phyloP scores from a whole-genome alignment of 768 basidiomycete species.

The Clitopilus passeckerianus region DNA sequence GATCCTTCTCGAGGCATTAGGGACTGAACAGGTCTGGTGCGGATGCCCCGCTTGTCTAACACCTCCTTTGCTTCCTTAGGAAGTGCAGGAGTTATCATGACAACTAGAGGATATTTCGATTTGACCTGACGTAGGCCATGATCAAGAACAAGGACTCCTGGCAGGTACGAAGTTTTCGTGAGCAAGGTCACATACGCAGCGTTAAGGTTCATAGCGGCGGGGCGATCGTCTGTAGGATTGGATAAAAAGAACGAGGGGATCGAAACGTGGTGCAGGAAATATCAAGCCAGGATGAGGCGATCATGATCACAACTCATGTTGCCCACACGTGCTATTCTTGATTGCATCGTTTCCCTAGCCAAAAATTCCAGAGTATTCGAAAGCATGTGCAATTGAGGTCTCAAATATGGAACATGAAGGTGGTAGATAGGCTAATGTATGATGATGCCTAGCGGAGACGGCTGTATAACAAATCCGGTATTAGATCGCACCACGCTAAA shows the following conservation, averaged over 20 bases:
- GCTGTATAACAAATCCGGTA: constrained; percentile 14
- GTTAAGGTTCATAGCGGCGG: constrained; percentile 24
- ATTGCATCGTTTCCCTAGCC: background rate
- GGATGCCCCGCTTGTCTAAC: constrained; percentile 50
- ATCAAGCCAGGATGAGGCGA: background rate
- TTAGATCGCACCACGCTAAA: background rate
- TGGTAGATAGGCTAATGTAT: background rate
- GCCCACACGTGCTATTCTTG: background rate
- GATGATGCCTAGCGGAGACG: constrained; percentile 28
- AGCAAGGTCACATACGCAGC: constrained; percentile 76
- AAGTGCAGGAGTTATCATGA: constrained; percentile 65
- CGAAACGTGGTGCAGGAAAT: too few species aligned
- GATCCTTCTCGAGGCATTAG: constrained; percentile 45
- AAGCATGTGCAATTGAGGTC: background rate
- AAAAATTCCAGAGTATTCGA: background rate
- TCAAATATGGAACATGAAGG: background rate
- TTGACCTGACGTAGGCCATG: constrained; percentile 47
- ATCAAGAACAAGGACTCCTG: constrained; percentile 59
- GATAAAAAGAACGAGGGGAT: background rate
- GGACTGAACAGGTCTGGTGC: constrained; percentile 51
- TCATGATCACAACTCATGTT: background rate
- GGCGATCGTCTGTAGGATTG: background rate
- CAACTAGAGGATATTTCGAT: constrained; percentile 72
- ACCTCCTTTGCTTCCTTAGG: constrained; percentile 43
- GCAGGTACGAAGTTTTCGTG: constrained; percentile 65